Percentiles rank a stretch among this genome's conserved stretches.
These are phyloP conservation scores for Ogataea pini DNA, from an alignment of 805 yeast species.

Conservation along the genomic window DNA sequence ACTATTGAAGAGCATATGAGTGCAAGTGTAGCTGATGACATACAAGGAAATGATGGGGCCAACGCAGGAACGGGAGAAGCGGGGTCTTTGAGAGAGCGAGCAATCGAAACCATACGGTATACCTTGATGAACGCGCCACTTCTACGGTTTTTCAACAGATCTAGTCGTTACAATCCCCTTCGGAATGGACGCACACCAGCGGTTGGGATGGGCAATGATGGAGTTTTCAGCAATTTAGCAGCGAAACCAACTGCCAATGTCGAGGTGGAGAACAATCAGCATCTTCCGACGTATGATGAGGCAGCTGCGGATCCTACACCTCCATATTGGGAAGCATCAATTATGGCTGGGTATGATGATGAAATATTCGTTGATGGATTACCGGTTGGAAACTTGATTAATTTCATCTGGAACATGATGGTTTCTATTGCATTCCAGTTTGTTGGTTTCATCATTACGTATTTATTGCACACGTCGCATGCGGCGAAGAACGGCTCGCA, in stretches of 20 bases:
- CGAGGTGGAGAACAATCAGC: conserved; percentile 54
- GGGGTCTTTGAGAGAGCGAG: conserved; percentile 10
- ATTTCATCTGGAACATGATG: conserved; percentile 84
- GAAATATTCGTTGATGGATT: conserved; percentile 93
- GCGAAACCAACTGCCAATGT: conserved; percentile 65
- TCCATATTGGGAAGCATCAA: conserved; percentile 93
- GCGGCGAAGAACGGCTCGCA: conserved; percentile 96
- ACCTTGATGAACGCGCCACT: conserved; percentile 34
- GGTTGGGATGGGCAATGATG: conserved; percentile 60
- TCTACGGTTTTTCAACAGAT: conserved; percentile 27
- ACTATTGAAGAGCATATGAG: conserved; percentile 9
- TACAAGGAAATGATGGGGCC: not conserved
- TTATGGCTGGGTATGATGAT: conserved; percentile 78
- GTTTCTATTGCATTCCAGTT: conserved; percentile 92
- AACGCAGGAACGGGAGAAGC: not conserved
- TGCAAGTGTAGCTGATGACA: conserved; percentile 1
- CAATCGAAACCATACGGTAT: conserved; percentile 10
- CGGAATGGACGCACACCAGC: conserved; percentile 15
- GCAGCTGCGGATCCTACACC: conserved; percentile 94
- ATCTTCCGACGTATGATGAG: conserved; percentile 88
- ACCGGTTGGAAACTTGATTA: conserved; percentile 91
- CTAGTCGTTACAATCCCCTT: conserved; percentile 28
- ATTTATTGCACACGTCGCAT: conserved; percentile 90
- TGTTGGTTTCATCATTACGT: conserved; percentile 89
- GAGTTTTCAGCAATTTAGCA: conserved; percentile 87